These are phyloP conservation scores for Didymellaceae sp. DNA, from an alignment of 2,329 filamentous ascomycete genomes.

Conservation along the genomic window DNA sequence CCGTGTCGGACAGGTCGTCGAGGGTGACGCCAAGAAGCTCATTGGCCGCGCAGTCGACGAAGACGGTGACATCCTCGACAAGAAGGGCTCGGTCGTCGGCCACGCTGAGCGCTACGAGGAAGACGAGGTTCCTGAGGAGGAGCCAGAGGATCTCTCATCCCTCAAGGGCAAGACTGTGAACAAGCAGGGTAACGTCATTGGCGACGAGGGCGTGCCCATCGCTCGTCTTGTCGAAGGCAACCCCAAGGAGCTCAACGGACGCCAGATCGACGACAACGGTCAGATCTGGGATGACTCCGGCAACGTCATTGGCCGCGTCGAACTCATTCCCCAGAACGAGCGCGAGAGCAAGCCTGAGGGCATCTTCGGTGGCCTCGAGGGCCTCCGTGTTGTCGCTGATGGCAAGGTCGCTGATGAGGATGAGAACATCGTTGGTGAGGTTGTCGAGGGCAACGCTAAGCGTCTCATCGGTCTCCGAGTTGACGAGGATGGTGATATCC, in stretches of 20 bases:
- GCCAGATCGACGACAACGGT: constrained; percentile 74
- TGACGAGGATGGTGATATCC: constrained; percentile 68
- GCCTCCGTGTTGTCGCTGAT: constrained; percentile 55
- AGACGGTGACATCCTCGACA: constrained; percentile 61
- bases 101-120: constrained; percentile 65
- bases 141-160: constrained; percentile 54
- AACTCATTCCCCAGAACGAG: constrained; percentile 72
- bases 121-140: constrained; percentile 60
- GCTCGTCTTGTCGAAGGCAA: constrained; percentile 73
- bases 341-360: constrained; percentile 58
- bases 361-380: constrained; percentile 58
- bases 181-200: constrained; percentile 59
- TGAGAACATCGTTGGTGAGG: constrained; percentile 59
- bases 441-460: constrained; percentile 66
- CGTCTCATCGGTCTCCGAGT: constrained; percentile 65
- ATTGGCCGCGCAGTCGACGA: constrained; percentile 59
- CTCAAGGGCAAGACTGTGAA: constrained; percentile 57
- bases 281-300: constrained; percentile 76
- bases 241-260: constrained; percentile 67
- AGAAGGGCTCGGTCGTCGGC: constrained; percentile 60
- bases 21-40: constrained; percentile 60
- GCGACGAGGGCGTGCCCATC: constrained; percentile 58
- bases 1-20: constrained; percentile 56
- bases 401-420: constrained; percentile 59
- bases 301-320: constrained; percentile 70